These are phyloP conservation scores for Leccinum variabile DNA, from an alignment of 1,284 basidiomycete species.

Conservation along the genomic window DNA sequence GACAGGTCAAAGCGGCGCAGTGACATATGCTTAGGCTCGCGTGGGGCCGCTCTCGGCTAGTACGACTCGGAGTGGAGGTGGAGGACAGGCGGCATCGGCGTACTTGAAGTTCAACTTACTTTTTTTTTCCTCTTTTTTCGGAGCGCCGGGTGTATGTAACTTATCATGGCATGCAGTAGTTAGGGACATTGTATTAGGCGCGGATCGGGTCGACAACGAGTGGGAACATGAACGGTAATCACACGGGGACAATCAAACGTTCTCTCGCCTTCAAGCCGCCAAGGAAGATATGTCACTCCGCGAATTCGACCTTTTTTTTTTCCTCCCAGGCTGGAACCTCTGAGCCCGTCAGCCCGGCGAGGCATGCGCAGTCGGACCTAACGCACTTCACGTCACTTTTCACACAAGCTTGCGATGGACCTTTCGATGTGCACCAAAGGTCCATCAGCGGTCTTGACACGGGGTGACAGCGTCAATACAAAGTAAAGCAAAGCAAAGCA, in stretches of 20 bases:
- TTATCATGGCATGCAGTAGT: background rate
- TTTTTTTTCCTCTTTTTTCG: background rate
- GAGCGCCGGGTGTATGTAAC: background rate
- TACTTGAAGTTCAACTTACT: background rate
- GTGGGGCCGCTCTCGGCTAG: background rate
- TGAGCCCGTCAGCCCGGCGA: slow-evolving; percentile 9
- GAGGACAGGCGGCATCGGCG: background rate
- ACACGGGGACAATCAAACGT: background rate
- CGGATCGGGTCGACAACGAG: slow-evolving; percentile 1
- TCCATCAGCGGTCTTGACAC: slow-evolving; percentile 27
- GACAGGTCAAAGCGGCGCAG: background rate
- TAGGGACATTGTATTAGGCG: background rate
- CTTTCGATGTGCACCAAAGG: slow-evolving; percentile 3
- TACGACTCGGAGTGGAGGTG: background rate
- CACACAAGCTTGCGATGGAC: slow-evolving; percentile 15
- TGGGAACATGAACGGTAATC: slow-evolving; percentile 14
- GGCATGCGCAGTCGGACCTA: slow-evolving; percentile 1
- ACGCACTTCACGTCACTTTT: slow-evolving; percentile 18
- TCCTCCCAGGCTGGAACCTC: slow-evolving; percentile 16
- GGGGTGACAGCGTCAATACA: slow-evolving; percentile 21
- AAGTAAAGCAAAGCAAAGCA: slow-evolving; percentile 10
- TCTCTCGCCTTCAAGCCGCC: background rate
- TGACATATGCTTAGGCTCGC: background rate
- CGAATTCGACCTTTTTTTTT: background rate
- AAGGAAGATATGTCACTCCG: slow-evolving; percentile 8